Conservation (phyloP, 148 eudicot species). For the Agrostemma githago region DNA sequence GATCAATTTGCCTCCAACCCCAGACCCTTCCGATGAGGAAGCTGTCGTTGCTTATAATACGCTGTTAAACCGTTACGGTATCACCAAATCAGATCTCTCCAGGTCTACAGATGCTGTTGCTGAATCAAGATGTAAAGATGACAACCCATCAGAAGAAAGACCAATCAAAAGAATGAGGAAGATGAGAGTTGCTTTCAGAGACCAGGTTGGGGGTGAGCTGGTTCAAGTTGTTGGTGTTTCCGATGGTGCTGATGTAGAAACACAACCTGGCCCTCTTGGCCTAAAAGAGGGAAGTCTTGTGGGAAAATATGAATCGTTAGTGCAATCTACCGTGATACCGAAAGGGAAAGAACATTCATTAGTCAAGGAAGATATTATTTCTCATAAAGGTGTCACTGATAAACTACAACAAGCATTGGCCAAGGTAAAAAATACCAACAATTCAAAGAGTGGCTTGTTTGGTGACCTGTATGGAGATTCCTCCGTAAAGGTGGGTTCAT, state of each 20-base stretch:
- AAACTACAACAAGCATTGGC: constrained; percentile 70
- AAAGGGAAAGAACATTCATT: constrained; percentile 58
- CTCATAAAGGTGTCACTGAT: constrained; percentile 72
- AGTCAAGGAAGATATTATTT: constrained; percentile 43
- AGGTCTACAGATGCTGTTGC: constrained; percentile 20
- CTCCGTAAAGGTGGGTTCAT: constrained; percentile 64
- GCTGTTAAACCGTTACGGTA: constrained; percentile 60
- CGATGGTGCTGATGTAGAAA: constrained; percentile 94
- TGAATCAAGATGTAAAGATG: constrained; percentile 34
- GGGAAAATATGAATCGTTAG: constrained; percentile 89
- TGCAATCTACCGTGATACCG: constrained; percentile 75
- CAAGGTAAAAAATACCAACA: constrained; percentile 63
- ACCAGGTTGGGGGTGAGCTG: constrained; percentile 88
- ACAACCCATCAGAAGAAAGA: constrained; percentile 29
- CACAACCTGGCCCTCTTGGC: constrained; percentile 92
- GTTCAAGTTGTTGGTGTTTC: constrained; percentile 88
- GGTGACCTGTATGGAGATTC: constrained; percentile 86
- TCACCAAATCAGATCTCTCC: constrained; percentile 32
- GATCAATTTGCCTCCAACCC: constrained; percentile 67
- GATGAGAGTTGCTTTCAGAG: constrained; percentile 69
- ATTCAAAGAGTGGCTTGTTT: constrained; percentile 62
- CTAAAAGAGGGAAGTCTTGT: constrained; percentile 98
- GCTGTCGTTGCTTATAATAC: constrained; percentile 88
- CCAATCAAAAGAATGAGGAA: constrained; percentile 65
- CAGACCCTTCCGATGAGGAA: constrained; percentile 90